Evolutionary conservation across 108 stramenopile species (phyloP), one percentile per base, ranked within the genome.

Genomic region (Chaetoceros muelleri): DNA sequence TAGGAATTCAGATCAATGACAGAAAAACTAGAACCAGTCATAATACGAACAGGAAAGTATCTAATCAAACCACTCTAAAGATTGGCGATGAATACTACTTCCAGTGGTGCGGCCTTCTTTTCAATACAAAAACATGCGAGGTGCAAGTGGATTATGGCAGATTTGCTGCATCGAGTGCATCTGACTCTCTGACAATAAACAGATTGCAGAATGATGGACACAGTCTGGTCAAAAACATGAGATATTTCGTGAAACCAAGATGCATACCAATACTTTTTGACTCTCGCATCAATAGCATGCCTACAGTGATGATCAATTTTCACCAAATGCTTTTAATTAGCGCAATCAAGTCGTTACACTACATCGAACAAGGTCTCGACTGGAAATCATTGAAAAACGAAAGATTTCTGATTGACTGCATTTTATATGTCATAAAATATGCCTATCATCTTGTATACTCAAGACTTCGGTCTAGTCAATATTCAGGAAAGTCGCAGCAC

Each of bases 61-160:
- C 60, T 28, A 68, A 75, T 45, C n/a, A 20, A 20, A 24, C 30
- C 18, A 47, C 62, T 2, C 2, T 50, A 0, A 23, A 30, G 18
- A 25, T 48, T 58, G 24, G 8, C 49, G 20, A 25, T 27, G 23
- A 21, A 57, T 48, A 21, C 23, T 54, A 74, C 52, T 86, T 93
- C 50, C 77, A 82, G 10, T 94, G 87, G 85, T 94, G 92, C 48
- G 92, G 92, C n/a, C 48, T 94, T 53, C 73, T 90, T 17, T 78
- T 94, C 55, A 69, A 94, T 61, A 75, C 80, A 0, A 53, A 44
- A 44, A 80, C 80, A n/a, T 84, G 85, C 53, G 84, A 87, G 57
- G 81, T 85, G 0, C 60, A 61, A 16, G 52, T 85, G 30, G 92
- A 94, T 63, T 74, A 77, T 48, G 46, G 64, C 5, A 71, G 90